Evolutionary conservation across 2,329 filamentous ascomycete genomes (phyloP), one percentile per base, ranked within the genome.

Genomic region (Aspergillus alliaceus): DNA sequence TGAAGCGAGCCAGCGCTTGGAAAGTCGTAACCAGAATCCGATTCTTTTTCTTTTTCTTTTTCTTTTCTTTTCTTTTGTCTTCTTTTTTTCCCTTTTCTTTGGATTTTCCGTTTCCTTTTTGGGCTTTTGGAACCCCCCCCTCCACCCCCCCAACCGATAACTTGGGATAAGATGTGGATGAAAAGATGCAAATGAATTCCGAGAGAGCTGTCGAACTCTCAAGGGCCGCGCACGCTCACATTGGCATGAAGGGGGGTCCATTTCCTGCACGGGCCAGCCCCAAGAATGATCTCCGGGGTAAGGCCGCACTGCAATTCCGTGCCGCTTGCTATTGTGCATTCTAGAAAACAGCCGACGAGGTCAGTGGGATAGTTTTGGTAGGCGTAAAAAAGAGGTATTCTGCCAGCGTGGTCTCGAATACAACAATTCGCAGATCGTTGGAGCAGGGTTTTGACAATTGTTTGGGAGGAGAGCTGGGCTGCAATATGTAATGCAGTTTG

Each of bases 331-430:
- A 55, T 40, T 0, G 56, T 50, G 18, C 35, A 56, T 9, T 55
- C 25, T 14, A 58, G 48, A 25, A 60, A 60, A 2, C 35, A 39
- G 3, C 27, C 34, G 5, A 60, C 20, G 3, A 60, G 18, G 6
- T 50, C 48, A 1, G 14, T 9, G 20, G 29, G 37, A 12, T 52
- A 31, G 15, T 58, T 54, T 6, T 54, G 27, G 37, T 60, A 60
- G 24, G 58, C 58, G 58, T 60, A 60, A 42, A 44, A 55, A 2
- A 60, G 39, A 4, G 55, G 31, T 1, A 46, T 58, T 12, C 53
- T 55, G 2, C 58, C 52, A 11, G 40, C 24, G 24, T 29, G 32
- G 52, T 60, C 58, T 9, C 55, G 51, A 6, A 34, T 25, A 1
- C 50, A 56, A 14, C 52, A 58, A 9, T 15, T 25, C 2, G 37